Evolutionary conservation across 345 rosid species (phyloP), one percentile per base, ranked within the genome.

Genomic region (Abelmoschus esculentus): DNA sequence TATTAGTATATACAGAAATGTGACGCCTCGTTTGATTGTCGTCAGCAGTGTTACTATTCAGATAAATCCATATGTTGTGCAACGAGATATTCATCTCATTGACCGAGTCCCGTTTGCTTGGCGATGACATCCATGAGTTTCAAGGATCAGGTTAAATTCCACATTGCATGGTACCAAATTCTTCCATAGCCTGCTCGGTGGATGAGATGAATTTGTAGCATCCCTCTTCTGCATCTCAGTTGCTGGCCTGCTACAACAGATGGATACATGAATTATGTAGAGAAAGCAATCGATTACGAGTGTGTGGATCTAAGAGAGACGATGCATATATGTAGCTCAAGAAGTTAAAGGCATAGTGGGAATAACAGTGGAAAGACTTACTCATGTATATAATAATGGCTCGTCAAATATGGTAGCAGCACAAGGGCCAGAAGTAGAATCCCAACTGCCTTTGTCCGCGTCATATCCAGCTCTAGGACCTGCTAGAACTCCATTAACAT

Each of bases 321-420:
- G 0, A 3, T 17, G 12, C 5, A 53, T 53, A 52, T 52, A 52
- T 52, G 3, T 17, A 8, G 32, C 32, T 31, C 32, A 31, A 31
- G 3, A 31, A 29, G 31, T 29, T 29, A 29, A 29, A 29, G 31
- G 31, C 3, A 29, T 29, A 2, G 31, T 34, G 7, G 38, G 38
- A 34, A 6, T 6, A 36, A 36, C 40, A 36, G 28, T 4, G 47
- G 26, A 26, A 32, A 54, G 44, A 62, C 78, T 70, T 75, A 87
- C 96, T 85, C 63, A 83, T 68, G 90, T 73, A 81, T 79, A 84
- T 66, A 85, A 84, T 66, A 85, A 61, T 70, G 29, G 82, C 53
- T 84, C 90, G 34, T 88, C 87, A 54, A 85, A 83, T 83, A 90
- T 72, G 73, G 87, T 74, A 66, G 79, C 69, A 28, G 85, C 84